A percentile compares a stretch with the other conserved stretches of the same genome.
Conservation (phyloP, 495 filamentous ascomycete genomes). For the Hyaloscypha hepaticicola region DNA sequence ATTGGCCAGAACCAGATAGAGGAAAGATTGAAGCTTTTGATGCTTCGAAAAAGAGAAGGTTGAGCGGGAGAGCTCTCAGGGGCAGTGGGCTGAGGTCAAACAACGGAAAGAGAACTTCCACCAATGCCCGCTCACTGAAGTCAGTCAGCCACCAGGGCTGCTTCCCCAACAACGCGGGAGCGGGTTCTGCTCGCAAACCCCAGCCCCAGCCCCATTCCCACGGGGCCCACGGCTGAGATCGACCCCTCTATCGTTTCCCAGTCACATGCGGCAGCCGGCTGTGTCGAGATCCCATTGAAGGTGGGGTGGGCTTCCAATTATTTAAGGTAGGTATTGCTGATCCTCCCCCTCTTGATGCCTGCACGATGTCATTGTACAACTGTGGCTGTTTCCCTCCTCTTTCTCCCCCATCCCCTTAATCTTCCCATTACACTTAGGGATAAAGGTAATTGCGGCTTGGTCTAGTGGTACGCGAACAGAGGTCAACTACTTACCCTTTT, state of each 20-base stretch:
- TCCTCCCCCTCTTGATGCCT: conserved; percentile 24
- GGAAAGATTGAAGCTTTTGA: too few relatives aligned
- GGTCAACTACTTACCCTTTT: background rate
- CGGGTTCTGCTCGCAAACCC: too few relatives aligned
- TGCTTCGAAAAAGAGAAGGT: background rate
- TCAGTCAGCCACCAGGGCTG: too few relatives aligned
- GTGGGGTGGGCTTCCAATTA: conserved; percentile 7
- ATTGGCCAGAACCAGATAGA: too few relatives aligned
- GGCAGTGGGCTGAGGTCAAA: background rate
- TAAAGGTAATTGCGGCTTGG: background rate
- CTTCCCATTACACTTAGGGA: background rate
- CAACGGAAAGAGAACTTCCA: background rate
- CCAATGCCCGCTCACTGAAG: too few relatives aligned
- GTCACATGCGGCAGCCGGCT: conserved; percentile 8
- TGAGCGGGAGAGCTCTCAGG: background rate
- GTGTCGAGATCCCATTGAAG: background rate
- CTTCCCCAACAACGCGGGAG: too few relatives aligned
- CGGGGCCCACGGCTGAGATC: background rate
- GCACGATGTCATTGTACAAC: conserved; percentile 22
- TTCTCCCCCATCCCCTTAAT: conserved; percentile 8
- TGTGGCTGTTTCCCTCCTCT: background rate
- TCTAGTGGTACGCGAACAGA: background rate
- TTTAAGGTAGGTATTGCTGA: conserved; percentile 16
- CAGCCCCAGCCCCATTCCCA: background rate
- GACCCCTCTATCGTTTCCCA: conserved; percentile 4